A percentile compares a stretch with the other conserved stretches of the same genome.
phyloP scores from a whole-genome alignment of 768 basidiomycete genomes.

The Suillus ampliporus region DNA sequence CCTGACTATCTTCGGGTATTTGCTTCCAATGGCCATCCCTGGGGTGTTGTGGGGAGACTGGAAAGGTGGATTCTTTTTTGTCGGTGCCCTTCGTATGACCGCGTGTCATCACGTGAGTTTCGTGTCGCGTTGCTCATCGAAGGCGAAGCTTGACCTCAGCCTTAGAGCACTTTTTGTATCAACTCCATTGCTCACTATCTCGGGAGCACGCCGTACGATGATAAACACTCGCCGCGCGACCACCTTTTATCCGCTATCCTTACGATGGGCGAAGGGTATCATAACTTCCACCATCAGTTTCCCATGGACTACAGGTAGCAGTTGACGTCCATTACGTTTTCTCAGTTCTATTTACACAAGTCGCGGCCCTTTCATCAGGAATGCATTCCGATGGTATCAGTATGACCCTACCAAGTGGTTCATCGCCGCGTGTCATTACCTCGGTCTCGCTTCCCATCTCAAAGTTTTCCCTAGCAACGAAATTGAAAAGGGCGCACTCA shows the following conservation, averaged over 20 bases:
- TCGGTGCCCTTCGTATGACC: slow-evolving; percentile 71
- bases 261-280: slow-evolving; percentile 74
- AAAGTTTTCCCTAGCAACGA: slow-evolving; percentile 89
- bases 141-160: slow-evolving; percentile 8
- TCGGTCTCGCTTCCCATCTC: slow-evolving; percentile 82
- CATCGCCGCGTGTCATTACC: slow-evolving; percentile 63
- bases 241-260: slow-evolving; percentile 81
- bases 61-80: slow-evolving; percentile 78
- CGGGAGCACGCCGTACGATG: slow-evolving; percentile 82
- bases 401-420: slow-evolving; percentile 82
- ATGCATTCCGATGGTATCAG: slow-evolving; percentile 76
- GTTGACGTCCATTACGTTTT: background rate
- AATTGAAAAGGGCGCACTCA: slow-evolving; percentile 78
- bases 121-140: slow-evolving; percentile 4
- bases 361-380: slow-evolving; percentile 42
- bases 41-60: slow-evolving; percentile 78
- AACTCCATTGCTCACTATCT: slow-evolving; percentile 90
- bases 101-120: slow-evolving; percentile 80
- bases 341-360: slow-evolving; percentile 14
- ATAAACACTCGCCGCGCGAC: slow-evolving; percentile 77
- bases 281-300: slow-evolving; percentile 88
- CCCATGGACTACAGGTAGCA: slow-evolving; percentile 65
- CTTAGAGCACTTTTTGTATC: slow-evolving; percentile 84
- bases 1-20: slow-evolving; percentile 67
- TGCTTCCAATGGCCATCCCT: slow-evolving; percentile 71